These are phyloP conservation scores for Arthrobotrys entomopaga DNA, from an alignment of 2,329 filamentous ascomycete species.

Conservation along the genomic window DNA sequence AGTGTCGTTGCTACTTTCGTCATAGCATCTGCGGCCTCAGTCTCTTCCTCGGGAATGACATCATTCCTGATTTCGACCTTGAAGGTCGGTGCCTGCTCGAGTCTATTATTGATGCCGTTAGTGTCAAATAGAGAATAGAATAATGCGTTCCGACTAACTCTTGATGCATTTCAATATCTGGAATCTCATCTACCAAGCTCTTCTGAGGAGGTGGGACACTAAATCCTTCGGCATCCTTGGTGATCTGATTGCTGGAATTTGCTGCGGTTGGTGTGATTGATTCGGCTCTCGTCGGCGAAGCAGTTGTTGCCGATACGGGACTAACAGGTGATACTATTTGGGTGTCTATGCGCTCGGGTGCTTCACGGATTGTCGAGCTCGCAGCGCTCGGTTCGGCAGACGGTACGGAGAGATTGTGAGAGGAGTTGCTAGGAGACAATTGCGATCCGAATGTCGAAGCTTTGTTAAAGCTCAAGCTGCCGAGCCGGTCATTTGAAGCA, in stretches of 20 bases:
- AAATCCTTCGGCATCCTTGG: conserved; percentile 79
- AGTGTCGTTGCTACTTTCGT: conserved; percentile 80
- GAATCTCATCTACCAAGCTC: conserved; percentile 64
- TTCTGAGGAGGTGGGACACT: conserved; percentile 74
- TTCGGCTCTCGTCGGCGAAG: conserved; percentile 35
- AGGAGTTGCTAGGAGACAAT: conserved; percentile 34
- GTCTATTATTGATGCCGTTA: conserved; percentile 57
- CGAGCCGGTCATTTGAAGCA: conserved; percentile 50
- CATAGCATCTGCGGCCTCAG: conserved; percentile 76
- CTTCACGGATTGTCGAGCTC: conserved; percentile 19
- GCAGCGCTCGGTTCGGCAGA: conserved; percentile 25
- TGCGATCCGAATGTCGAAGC: conserved; percentile 26
- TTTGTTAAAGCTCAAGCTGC: conserved; percentile 40
- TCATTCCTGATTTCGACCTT: conserved; percentile 83
- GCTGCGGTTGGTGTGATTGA: conserved; percentile 34
- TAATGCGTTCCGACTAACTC: conserved; percentile 53
- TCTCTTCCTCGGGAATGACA: conserved; percentile 80
- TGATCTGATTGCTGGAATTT: conserved; percentile 58
- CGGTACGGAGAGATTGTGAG: conserved; percentile 50
- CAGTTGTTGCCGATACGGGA: conserved; percentile 17
- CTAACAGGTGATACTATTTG: conserved; percentile 22
- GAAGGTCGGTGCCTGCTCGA: conserved; percentile 68
- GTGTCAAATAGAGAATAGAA: conserved; percentile 6
- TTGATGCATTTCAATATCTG: conserved; percentile 58
- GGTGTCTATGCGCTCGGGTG: conserved; percentile 37